These are phyloP conservation scores for Solanum piurae DNA, from an alignment of 257 asterid genomes.

Conservation along the genomic window DNA sequence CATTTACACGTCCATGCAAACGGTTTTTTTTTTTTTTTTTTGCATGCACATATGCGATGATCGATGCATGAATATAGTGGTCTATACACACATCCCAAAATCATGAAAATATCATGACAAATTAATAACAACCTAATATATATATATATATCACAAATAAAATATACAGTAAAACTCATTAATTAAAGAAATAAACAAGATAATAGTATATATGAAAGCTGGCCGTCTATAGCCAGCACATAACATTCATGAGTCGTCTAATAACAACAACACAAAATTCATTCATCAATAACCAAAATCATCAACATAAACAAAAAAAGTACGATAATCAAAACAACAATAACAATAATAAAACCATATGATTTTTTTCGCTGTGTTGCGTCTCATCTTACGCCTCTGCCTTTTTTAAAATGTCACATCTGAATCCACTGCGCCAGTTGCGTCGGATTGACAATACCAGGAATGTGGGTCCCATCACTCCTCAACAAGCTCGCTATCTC, in stretches of 20 bases:
- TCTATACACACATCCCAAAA: neutral
- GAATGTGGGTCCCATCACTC: constrained; percentile 52
- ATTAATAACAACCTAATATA: neutral
- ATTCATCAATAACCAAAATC: neutral
- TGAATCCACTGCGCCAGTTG: constrained; percentile 60
- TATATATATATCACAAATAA: neutral
- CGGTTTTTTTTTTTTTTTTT: neutral
- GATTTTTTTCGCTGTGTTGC: neutral
- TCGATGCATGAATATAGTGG: neutral
- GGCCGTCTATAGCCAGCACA: neutral
- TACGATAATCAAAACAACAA: neutral
- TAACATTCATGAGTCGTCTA: neutral
- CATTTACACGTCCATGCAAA: neutral
- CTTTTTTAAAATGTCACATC: constrained; percentile 20
- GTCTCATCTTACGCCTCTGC: neutral
- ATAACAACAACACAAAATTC: neutral
- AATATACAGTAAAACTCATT: neutral
- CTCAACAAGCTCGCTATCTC: constrained; percentile 52
- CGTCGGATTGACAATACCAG: constrained; percentile 65
- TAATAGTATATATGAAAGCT: neutral
- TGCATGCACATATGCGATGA: neutral
- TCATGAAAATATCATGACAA: neutral
- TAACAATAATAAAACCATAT: neutral
- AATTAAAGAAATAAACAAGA: neutral
- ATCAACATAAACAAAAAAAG: neutral